Evolutionary conservation across 164 flowering plant species (phyloP).

Genomic region (Umbilicus rupestris): DNA sequence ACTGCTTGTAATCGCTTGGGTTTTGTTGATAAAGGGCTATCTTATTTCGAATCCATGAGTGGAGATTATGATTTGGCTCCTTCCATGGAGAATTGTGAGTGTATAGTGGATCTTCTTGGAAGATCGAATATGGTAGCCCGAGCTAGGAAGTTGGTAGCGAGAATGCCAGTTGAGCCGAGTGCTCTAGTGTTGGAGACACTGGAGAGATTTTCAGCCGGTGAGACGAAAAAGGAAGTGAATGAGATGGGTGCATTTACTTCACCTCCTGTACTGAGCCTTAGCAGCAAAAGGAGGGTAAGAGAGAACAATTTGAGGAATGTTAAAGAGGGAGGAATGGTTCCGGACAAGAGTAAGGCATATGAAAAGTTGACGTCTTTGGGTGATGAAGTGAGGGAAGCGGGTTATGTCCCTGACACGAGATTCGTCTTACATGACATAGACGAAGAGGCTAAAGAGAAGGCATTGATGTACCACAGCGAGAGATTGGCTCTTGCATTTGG

Average conservation of each 20-base stretch:
- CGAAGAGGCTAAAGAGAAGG: slow-evolving; percentile 44
- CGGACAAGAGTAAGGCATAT: slow-evolving; percentile 22
- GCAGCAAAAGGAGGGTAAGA: slow-evolving; percentile 18
- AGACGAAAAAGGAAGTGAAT: slow-evolving; percentile 9
- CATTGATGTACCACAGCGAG: slow-evolving; percentile 44
- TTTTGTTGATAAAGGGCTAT: slow-evolving; percentile 22
- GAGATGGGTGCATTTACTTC: slow-evolving; percentile 10
- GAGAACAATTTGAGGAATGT: slow-evolving; percentile 13
- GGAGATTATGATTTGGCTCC: slow-evolving; percentile 28
- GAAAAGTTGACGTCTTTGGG: slow-evolving; percentile 25
- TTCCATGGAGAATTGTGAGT: slow-evolving; percentile 28
- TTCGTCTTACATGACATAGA: slow-evolving; percentile 52
- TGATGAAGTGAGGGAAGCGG: slow-evolving; percentile 36
- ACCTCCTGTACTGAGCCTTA: slow-evolving; percentile 16
- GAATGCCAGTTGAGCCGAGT: slow-evolving; percentile 31
- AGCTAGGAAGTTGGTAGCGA: slow-evolving; percentile 28
- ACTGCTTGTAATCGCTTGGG: slow-evolving; percentile 27
- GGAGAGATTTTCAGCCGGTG: slow-evolving; percentile 10
- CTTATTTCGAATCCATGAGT: slow-evolving; percentile 30
- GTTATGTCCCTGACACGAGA: slow-evolving; percentile 43
- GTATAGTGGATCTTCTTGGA: slow-evolving; percentile 32
- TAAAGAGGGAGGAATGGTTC: not conserved
- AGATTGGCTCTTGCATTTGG: slow-evolving; percentile 46
- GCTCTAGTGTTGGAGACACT: slow-evolving; percentile 20
- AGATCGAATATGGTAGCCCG: slow-evolving; percentile 21